Conservation (phyloP, 805 yeast genomes). For the Nakazawaea pomicola region DNA sequence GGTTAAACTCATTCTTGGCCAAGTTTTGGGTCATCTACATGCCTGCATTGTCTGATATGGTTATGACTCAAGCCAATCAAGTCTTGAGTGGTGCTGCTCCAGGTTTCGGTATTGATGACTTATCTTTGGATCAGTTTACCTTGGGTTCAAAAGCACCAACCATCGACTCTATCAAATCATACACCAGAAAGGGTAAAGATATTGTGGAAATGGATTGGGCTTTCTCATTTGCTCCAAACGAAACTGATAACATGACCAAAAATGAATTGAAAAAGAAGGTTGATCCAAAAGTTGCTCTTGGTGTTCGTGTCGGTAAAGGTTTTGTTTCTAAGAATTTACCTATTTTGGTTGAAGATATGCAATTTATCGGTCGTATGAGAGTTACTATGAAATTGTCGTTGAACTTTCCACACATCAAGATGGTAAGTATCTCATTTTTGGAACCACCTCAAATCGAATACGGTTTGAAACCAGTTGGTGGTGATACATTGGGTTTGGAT, state of each 20-base stretch:
- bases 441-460: slow-evolving; percentile 79
- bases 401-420: slow-evolving; percentile 72
- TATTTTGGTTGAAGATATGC: slow-evolving; percentile 76
- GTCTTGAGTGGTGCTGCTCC: slow-evolving; percentile 68
- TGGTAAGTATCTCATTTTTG: slow-evolving; percentile 65
- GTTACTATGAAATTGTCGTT: slow-evolving; percentile 57
- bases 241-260: slow-evolving; percentile 79
- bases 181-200: slow-evolving; percentile 62
- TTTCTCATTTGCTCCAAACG: slow-evolving; percentile 75
- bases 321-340: slow-evolving; percentile 73
- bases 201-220: slow-evolving; percentile 82
- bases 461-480: slow-evolving; percentile 81
- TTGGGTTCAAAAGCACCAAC: slow-evolving; percentile 79
- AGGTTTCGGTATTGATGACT: slow-evolving; percentile 75
- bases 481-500: slow-evolving; percentile 83
- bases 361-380: slow-evolving; percentile 65
- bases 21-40: slow-evolving; percentile 86
- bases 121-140: slow-evolving; percentile 72
- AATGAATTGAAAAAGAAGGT: slow-evolving; percentile 64
- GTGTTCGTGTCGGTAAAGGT: slow-evolving; percentile 78
- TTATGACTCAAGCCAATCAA: slow-evolving; percentile 63
- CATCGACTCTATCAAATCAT: slow-evolving; percentile 66
- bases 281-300: slow-evolving; percentile 77
- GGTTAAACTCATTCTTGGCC: slow-evolving; percentile 73
- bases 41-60: slow-evolving; percentile 80